Evolutionary conservation across 352 stramenopile genomes (phyloP).

Genomic region (Pythium sp.): DNA sequence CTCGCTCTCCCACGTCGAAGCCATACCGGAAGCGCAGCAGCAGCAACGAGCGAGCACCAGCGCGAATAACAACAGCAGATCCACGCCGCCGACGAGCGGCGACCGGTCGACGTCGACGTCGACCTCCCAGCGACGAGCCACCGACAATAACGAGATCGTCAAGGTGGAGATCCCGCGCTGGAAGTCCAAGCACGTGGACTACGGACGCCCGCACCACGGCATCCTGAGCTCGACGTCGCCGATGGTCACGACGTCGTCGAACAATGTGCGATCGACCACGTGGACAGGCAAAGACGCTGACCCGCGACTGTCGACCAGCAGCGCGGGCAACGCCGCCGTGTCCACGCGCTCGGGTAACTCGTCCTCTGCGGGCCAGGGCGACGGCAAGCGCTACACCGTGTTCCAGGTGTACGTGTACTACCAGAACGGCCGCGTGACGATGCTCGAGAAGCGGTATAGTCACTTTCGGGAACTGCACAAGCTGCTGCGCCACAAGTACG

Average conservation of each 20-base stretch:
- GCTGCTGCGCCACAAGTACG: slow-evolving; percentile 72
- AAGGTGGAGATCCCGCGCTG: slow-evolving; percentile 75
- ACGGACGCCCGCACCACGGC: slow-evolving; percentile 22
- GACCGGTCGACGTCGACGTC: slow-evolving; percentile 12
- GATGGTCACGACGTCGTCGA: slow-evolving; percentile 20
- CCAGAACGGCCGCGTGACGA: slow-evolving; percentile 55
- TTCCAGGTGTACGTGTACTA: slow-evolving; percentile 81
- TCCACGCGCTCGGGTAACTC: slow-evolving; percentile 2
- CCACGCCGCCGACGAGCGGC: slow-evolving; percentile 1
- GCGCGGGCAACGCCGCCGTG: slow-evolving; percentile 7
- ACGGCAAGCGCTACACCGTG: slow-evolving; percentile 69
- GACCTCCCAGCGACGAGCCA: slow-evolving; percentile 2
- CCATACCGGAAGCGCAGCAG: slow-evolving; percentile 1
- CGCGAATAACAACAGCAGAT: neutral
- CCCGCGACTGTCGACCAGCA: slow-evolving; percentile 8
- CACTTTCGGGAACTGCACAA: slow-evolving; percentile 87
- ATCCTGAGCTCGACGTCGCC: slow-evolving; percentile 32
- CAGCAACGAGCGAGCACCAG: neutral
- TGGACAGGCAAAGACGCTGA: slow-evolving; percentile 55
- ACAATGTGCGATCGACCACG: slow-evolving; percentile 33
- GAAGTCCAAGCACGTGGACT: slow-evolving; percentile 55
- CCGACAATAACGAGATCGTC: slow-evolving; percentile 59
- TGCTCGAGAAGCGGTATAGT: slow-evolving; percentile 77
- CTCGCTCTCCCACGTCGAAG: slow-evolving; percentile 49
- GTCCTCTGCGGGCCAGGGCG: slow-evolving; percentile 20